Base-by-base conservation (phyloP, 2,329 filamentous ascomycete species). In the Fusarium nurragi region DNA sequence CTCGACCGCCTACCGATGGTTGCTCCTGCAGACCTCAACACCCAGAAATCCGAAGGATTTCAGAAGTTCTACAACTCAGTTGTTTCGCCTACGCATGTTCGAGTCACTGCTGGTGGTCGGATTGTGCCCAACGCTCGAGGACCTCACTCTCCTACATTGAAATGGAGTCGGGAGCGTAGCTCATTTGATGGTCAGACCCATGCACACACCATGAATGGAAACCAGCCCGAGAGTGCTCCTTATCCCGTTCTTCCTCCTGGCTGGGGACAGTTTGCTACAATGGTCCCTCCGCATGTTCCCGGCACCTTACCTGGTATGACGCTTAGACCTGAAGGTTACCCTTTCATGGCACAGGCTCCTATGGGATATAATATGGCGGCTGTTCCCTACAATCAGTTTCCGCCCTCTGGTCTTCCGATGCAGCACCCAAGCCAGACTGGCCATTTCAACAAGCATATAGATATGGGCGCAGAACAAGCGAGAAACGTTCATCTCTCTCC, bases 41-140 rank as follows among this genome's bases (percentile, higher is more conserved):
- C 84, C 23, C 87, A 89, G 72, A 83, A 84, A 66, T 83, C 82
- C 30, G 86, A 89, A 72, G 88, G 88, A n/a, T 90, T 90, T 67
- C 84, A 88, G 73, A 81, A 84, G 49, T 90, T 90, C 71, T 89
- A 87, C 77, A 87, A 88, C 71, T 86, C 87, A 12, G 88, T 90
- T n/a, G 82, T 86, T 6, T 90, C 88, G 30, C 88, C 88, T 9
- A 88, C 86, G 14, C 86, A 90, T 73, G 83, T 90, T 62, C 84
- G 88, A 16, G 88, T 90, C 46, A 90, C 88, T 19, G 88, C 88
- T 58, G 87, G 88, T 56, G 88, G 88, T 38, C 82, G 86, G 34
- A 90, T 90, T 67, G 88, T 90, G 2, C 87, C 87, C 45, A 90
- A 90, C 69, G 88, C 82, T 30, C 81, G 86, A 39, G 81, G 78